phyloP scores from a whole-genome alignment of 1,139 yeast species.

The Yamadazyma blattariae region DNA sequence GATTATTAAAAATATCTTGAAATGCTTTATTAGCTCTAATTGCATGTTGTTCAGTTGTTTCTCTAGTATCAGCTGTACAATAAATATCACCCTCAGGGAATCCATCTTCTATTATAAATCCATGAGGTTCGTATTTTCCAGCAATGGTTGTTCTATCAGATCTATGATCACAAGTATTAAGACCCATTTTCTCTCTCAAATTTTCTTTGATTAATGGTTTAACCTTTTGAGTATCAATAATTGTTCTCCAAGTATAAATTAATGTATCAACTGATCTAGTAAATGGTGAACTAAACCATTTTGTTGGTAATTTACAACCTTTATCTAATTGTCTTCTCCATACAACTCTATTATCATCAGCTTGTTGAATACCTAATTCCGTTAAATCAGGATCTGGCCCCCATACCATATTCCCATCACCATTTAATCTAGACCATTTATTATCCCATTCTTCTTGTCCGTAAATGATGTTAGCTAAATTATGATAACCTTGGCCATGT shows the following conservation, averaged over 20 bases:
- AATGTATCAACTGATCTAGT: slow-evolving; percentile 38
- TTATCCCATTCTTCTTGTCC: slow-evolving; percentile 45
- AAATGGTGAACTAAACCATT: slow-evolving; percentile 36
- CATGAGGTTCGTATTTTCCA: slow-evolving; percentile 27
- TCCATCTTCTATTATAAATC: slow-evolving; percentile 36
- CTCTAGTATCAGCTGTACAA: slow-evolving; percentile 37
- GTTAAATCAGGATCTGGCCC: slow-evolving; percentile 49
- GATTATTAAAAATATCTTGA: slow-evolving; percentile 30
- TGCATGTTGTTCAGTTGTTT: slow-evolving; percentile 40
- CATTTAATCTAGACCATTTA: slow-evolving; percentile 40
- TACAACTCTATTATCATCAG: slow-evolving; percentile 24
- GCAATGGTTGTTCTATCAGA: slow-evolving; percentile 31
- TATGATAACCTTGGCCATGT: slow-evolving; percentile 49
- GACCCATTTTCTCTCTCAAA: slow-evolving; percentile 43
- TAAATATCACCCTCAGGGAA: slow-evolving; percentile 40
- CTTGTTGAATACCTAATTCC: slow-evolving; percentile 37
- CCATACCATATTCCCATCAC: slow-evolving; percentile 45
- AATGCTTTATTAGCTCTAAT: slow-evolving; percentile 34
- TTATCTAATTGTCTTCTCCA: slow-evolving; percentile 22
- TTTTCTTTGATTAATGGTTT: slow-evolving; percentile 38
- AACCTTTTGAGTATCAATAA: slow-evolving; percentile 23
- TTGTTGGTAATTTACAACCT: slow-evolving; percentile 25
- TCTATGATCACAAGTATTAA: slow-evolving; percentile 44
- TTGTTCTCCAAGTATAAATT: slow-evolving; percentile 28
- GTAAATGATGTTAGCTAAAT: slow-evolving; percentile 39